phyloP scores from a whole-genome alignment of 495 filamentous ascomycete species.

The Oidiodendron maius region DNA sequence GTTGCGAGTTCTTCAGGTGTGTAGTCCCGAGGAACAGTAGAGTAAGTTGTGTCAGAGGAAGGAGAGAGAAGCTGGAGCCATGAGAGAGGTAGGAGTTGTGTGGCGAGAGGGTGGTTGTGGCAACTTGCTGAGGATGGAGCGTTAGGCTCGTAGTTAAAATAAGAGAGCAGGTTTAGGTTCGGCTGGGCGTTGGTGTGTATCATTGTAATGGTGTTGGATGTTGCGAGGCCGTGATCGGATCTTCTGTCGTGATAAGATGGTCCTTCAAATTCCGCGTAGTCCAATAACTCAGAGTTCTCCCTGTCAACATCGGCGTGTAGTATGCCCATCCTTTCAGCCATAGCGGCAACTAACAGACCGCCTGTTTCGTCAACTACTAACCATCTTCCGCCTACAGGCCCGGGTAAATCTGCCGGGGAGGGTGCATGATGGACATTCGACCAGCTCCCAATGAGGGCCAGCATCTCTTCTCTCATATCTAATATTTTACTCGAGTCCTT shows the following conservation, averaged over 20 bases:
- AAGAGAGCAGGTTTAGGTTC: conserved; percentile 77
- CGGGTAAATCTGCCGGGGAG: conserved; percentile 23
- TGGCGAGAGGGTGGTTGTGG: conserved; percentile 64
- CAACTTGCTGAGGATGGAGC: conserved; percentile 22
- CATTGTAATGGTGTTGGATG: conserved; percentile 77
- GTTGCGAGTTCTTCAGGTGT: conserved; percentile 48
- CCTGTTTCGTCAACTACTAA: conserved; percentile 87
- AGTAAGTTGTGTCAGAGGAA: conserved; percentile 60
- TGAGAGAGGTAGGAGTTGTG: conserved; percentile 73
- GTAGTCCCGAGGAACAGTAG: conserved; percentile 47
- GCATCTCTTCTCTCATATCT: conserved; percentile 81
- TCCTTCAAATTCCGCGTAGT: conserved; percentile 3
- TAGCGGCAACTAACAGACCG: conserved; percentile 75
- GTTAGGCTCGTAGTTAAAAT: conserved; percentile 72
- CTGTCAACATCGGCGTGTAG: conserved; percentile 35
- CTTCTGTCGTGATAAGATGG: background rate
- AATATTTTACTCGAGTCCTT: conserved; percentile 75
- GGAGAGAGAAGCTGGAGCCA: conserved; percentile 88
- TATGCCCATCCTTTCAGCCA: conserved; percentile 90
- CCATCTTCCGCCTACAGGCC: conserved; percentile 58
- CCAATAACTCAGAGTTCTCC: background rate
- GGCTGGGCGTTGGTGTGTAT: conserved; percentile 86
- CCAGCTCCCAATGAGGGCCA: conserved; percentile 58
- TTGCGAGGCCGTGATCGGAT: conserved; percentile 9
- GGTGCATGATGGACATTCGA: conserved; percentile 43